phyloP scores from a whole-genome alignment of 1,284 basidiomycete genomes.

The Ceratobasidium sp. region DNA sequence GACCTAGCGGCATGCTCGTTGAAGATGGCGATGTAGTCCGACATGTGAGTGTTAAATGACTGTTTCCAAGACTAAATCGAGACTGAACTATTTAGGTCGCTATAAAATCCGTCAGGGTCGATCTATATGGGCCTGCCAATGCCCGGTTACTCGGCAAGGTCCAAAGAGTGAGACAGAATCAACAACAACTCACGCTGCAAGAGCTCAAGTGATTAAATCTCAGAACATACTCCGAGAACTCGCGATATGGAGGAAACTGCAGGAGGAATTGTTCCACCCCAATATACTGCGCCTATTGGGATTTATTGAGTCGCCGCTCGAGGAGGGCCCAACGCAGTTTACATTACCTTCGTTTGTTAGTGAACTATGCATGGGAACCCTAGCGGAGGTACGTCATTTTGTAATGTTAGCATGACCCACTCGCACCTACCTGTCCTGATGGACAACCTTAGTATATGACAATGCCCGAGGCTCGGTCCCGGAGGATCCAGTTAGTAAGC shows the following conservation, averaged over 20 bases:
- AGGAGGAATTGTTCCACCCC: background rate
- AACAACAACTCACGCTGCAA: background rate
- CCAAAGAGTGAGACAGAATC: background rate
- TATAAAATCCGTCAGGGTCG: background rate
- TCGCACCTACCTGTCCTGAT: background rate
- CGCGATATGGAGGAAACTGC: slow-evolving; percentile 4
- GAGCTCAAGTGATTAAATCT: background rate
- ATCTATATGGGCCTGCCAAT: background rate
- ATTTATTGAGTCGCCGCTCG: background rate
- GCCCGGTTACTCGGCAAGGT: background rate
- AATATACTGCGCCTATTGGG: slow-evolving; percentile 14
- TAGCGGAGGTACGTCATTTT: background rate
- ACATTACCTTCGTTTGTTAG: slow-evolving; percentile 6
- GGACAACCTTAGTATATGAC: background rate
- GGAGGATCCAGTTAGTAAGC: slow-evolving; percentile 13
- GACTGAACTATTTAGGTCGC: background rate
- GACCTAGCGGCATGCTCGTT: too few relatives aligned
- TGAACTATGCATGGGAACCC: slow-evolving; percentile 1
- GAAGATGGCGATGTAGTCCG: too few relatives aligned
- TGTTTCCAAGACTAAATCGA: too few relatives aligned
- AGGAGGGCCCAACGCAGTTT: background rate
- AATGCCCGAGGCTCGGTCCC: background rate
- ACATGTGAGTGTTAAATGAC: too few relatives aligned
- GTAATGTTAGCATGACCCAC: background rate
- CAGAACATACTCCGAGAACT: slow-evolving; percentile 12